Conservation (phyloP, 768 basidiomycete species). For the Leccinum subgranulosum region DNA sequence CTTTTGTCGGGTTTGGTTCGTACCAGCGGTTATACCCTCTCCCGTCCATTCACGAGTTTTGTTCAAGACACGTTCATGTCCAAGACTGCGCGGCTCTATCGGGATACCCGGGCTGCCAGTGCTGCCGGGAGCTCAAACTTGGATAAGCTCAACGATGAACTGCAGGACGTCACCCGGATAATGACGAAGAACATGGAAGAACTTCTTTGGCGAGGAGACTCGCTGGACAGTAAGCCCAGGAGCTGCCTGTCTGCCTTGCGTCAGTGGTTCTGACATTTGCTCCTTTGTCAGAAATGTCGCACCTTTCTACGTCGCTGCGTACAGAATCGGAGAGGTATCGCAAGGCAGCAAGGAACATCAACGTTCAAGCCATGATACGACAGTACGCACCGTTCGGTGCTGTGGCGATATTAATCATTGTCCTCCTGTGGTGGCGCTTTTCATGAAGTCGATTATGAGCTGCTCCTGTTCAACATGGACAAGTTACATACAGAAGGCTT, state of each 20-base stretch:
- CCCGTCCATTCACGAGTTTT: slow-evolving; percentile 2
- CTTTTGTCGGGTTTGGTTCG: slow-evolving; percentile 96
- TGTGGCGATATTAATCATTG: slow-evolving; percentile 72
- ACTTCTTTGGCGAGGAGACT: slow-evolving; percentile 95
- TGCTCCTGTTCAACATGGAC: slow-evolving; percentile 15
- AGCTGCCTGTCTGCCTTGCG: neutral
- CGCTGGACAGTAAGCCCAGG: slow-evolving; percentile 75
- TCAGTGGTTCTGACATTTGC: neutral
- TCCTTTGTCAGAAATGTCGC: slow-evolving; percentile 79
- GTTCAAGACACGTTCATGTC: slow-evolving; percentile 94
- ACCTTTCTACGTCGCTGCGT: slow-evolving; percentile 88
- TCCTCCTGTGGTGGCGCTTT: slow-evolving; percentile 80
- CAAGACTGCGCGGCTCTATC: slow-evolving; percentile 93
- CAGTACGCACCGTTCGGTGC: slow-evolving; percentile 94
- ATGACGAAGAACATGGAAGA: slow-evolving; percentile 99
- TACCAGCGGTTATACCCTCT: neutral
- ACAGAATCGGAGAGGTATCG: slow-evolving; percentile 98
- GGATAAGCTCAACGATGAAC: slow-evolving; percentile 90
- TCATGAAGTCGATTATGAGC: slow-evolving; percentile 35
- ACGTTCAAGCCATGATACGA: slow-evolving; percentile 87
- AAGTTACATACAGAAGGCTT: slow-evolving; percentile 23
- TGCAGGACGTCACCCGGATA: slow-evolving; percentile 97
- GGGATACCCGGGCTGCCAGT: slow-evolving; percentile 84
- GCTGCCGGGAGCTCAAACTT: slow-evolving; percentile 64
- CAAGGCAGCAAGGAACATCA: slow-evolving; percentile 92